Percentiles rank a stretch among this genome's conserved stretches.
phyloP scores from a whole-genome alignment of 1,284 basidiomycete genomes.

The Cystobasidium sp. region DNA sequence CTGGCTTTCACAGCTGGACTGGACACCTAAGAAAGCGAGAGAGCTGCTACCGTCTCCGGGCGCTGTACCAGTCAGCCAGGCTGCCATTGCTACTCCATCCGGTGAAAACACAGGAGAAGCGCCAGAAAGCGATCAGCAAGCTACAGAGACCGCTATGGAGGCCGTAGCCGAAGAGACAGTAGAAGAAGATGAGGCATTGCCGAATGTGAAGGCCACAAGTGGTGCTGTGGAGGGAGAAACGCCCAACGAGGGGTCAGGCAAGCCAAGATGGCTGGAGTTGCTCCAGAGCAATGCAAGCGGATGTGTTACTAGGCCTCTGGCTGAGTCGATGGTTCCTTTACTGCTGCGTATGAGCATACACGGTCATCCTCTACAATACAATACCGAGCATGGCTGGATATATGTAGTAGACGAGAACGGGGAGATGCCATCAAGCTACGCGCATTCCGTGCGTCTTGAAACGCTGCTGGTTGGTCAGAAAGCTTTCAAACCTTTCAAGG shows the following conservation, averaged over 20 bases:
- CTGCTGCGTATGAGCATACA: slow-evolving; percentile 50
- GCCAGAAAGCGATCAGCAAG: background rate
- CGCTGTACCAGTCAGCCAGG: background rate
- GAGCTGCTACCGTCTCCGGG: slow-evolving; percentile 33
- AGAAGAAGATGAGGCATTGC: background rate
- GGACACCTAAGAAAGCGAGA: slow-evolving; percentile 75
- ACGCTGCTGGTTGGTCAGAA: background rate
- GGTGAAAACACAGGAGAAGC: background rate
- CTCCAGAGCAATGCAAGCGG: slow-evolving; percentile 18
- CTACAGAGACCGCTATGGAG: background rate
- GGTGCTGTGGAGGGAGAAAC: too few species aligned
- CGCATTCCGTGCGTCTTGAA: background rate
- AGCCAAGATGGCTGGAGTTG: too few species aligned
- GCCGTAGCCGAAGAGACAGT: background rate
- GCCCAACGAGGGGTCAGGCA: too few species aligned
- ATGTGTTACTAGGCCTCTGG: slow-evolving; percentile 34
- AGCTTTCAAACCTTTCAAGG: slow-evolving; percentile 22
- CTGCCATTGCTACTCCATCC: background rate
- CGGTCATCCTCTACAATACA: slow-evolving; percentile 48
- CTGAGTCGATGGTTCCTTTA: slow-evolving; percentile 48
- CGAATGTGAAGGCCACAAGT: background rate
- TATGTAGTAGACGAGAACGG: slow-evolving; percentile 44
- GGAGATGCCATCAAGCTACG: background rate
- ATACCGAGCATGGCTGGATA: slow-evolving; percentile 51
- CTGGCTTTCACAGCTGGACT: slow-evolving; percentile 92